Percentiles rank a stretch among this genome's conserved stretches.
phyloP scores from a whole-genome alignment of 441 rosid species.

The Erodium chrysanthum region DNA sequence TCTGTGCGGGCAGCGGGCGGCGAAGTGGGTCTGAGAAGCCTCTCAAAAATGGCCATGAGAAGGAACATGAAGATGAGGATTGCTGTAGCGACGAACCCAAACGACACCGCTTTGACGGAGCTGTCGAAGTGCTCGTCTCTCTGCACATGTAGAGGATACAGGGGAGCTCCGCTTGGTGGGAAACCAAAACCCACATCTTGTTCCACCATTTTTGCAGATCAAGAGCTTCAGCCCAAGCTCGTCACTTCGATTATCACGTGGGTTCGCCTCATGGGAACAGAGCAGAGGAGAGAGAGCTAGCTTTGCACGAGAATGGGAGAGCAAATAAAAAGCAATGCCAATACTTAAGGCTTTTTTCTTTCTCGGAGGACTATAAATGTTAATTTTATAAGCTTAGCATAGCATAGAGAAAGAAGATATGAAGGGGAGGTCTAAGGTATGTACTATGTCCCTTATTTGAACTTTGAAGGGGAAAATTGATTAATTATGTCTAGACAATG shows the following conservation, averaged over 20 bases:
- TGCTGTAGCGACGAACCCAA: conserved; percentile 29
- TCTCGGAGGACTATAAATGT: no score
- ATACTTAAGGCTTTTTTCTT: no score
- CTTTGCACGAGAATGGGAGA: no score
- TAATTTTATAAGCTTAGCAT: no score
- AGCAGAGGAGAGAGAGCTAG: no score
- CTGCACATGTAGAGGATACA: neutral
- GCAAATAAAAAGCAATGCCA: no score
- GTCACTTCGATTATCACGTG: neutral
- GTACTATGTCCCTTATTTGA: no score
- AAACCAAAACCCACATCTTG: neutral
- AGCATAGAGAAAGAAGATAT: no score
- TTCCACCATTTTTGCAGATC: neutral
- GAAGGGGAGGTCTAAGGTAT: no score
- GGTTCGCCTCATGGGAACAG: neutral
- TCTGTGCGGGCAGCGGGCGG: conserved; percentile 28
- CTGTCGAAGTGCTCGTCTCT: neutral
- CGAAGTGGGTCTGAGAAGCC: conserved; percentile 57
- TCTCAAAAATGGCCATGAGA: conserved; percentile 87
- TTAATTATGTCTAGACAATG: no score
- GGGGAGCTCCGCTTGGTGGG: neutral
- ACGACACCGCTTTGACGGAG: conserved; percentile 32
- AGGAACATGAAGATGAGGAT: conserved; percentile 94
- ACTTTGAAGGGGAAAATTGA: no score
- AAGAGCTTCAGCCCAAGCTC: neutral